A percentile compares a stretch with the other conserved stretches of the same genome.
These are phyloP conservation scores for Lactifluus pinguis DNA, from an alignment of 768 basidiomycete genomes.

Conservation along the genomic window DNA sequence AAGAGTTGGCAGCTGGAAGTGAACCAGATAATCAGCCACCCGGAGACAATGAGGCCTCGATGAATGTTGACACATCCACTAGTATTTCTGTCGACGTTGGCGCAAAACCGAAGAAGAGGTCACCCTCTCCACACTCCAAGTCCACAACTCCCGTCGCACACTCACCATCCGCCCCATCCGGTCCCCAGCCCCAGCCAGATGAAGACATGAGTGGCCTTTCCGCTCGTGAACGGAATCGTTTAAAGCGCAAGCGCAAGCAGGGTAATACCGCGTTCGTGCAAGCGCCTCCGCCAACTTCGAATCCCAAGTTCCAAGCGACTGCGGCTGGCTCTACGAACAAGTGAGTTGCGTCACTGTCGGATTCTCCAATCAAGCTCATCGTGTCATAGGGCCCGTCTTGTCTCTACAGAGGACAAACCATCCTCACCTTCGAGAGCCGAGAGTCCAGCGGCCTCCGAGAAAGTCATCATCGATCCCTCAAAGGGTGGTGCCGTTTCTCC, in stretches of 20 bases:
- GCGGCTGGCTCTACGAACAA: conserved; percentile 52
- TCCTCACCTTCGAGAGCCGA: conserved; percentile 42
- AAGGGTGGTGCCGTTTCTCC: conserved; percentile 82
- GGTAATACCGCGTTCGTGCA: conserved; percentile 79
- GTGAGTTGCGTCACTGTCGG: conserved; percentile 26
- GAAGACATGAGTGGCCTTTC: conserved; percentile 55
- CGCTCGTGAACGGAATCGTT: conserved; percentile 84
- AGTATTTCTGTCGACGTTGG: conserved; percentile 33
- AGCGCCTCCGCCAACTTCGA: conserved; percentile 46
- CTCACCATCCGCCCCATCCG: conserved; percentile 38
- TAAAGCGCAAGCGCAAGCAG: conserved; percentile 90
- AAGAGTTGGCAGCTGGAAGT: conserved; percentile 56
- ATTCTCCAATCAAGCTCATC: background rate
- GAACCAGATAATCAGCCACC: conserved; percentile 34
- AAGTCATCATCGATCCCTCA: conserved; percentile 67
- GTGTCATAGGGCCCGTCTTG: conserved; percentile 54
- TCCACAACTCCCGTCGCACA: conserved; percentile 38
- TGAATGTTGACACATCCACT: conserved; percentile 30
- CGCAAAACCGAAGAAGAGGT: conserved; percentile 23
- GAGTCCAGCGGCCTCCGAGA: conserved; percentile 52
- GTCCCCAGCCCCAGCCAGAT: conserved; percentile 34
- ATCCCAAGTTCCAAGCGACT: conserved; percentile 54
- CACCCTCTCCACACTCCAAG: conserved; percentile 34
- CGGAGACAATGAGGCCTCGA: conserved; percentile 25
- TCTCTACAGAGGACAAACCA: conserved; percentile 51